These are phyloP conservation scores for Furculomyces boomerangus DNA, from an alignment of 371 early-diverging fungal genomes.

Conservation along the genomic window DNA sequence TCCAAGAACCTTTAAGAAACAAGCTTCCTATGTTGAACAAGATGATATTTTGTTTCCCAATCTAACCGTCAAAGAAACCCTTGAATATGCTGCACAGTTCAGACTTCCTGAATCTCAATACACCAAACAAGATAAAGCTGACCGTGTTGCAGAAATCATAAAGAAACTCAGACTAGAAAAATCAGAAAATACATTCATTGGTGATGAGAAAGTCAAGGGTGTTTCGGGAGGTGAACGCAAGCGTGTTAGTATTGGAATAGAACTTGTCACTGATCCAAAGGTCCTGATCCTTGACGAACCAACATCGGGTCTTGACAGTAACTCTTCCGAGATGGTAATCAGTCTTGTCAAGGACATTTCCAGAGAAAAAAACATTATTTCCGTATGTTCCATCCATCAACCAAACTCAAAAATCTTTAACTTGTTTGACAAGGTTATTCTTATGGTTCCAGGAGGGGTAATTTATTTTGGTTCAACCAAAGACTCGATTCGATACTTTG, in stretches of 20 bases:
- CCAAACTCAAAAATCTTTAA: constrained; percentile 43
- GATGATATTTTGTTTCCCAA: constrained; percentile 19
- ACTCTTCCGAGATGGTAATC: constrained; percentile 49
- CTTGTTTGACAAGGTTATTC: constrained; percentile 44
- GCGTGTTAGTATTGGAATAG: constrained; percentile 67
- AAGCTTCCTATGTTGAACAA: constrained; percentile 33
- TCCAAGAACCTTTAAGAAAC: constrained; percentile 37
- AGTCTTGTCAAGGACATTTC: constrained; percentile 34
- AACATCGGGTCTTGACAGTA: constrained; percentile 60
- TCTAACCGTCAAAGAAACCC: constrained; percentile 33
- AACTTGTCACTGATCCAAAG: constrained; percentile 46
- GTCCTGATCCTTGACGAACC: constrained; percentile 46
- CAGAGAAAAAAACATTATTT: constrained; percentile 33
- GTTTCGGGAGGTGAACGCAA: constrained; percentile 79
- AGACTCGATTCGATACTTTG: constrained; percentile 30
- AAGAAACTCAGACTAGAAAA: constrained; percentile 37
- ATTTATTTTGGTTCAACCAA: constrained; percentile 39
- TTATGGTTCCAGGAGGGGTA: constrained; percentile 43
- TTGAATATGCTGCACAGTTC: constrained; percentile 43
- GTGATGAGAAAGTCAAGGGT: constrained; percentile 41
- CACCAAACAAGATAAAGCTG: constrained; percentile 29
- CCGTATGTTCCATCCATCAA: constrained; percentile 55
- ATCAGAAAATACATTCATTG: constrained; percentile 41
- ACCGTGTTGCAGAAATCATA: constrained; percentile 30
- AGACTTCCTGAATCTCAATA: constrained; percentile 35